These are phyloP conservation scores for Didymella pomorum DNA, from an alignment of 2,329 filamentous ascomycete species.

Conservation along the genomic window DNA sequence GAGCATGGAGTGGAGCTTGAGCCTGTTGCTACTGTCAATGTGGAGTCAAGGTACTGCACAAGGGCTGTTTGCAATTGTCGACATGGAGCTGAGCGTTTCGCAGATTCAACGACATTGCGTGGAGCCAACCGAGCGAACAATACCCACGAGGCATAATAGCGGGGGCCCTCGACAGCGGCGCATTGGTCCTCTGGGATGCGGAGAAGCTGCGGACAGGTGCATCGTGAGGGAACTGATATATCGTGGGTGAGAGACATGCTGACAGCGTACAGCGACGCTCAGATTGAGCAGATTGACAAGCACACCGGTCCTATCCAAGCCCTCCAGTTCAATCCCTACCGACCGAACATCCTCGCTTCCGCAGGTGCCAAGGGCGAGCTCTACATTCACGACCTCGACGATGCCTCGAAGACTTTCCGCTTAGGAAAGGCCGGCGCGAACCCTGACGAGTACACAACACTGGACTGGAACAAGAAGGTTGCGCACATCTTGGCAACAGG, in stretches of 20 bases:
- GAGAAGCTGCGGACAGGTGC: slow-evolving; percentile 67
- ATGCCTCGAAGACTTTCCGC: slow-evolving; percentile 85
- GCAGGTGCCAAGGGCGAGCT: slow-evolving; percentile 95
- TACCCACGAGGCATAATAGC: slow-evolving; percentile 89
- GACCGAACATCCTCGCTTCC: slow-evolving; percentile 89
- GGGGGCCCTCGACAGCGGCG: slow-evolving; percentile 92
- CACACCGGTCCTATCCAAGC: slow-evolving; percentile 93
- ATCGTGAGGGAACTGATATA: slow-evolving; percentile 60
- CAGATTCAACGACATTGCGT: slow-evolving; percentile 97
- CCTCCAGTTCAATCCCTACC: slow-evolving; percentile 93
- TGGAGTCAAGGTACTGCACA: slow-evolving; percentile 79
- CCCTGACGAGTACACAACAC: slow-evolving; percentile 92
- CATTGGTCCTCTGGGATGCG: slow-evolving; percentile 92
- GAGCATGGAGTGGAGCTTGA: slow-evolving; percentile 83
- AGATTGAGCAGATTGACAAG: slow-evolving; percentile 86
- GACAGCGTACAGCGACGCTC: slow-evolving; percentile 66
- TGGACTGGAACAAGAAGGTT: slow-evolving; percentile 99
- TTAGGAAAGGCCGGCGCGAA: slow-evolving; percentile 87
- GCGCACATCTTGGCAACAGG: slow-evolving; percentile 95
- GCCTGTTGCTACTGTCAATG: slow-evolving; percentile 81
- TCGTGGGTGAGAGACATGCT: slow-evolving; percentile 46
- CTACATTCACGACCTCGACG: slow-evolving; percentile 93
- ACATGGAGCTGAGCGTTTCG: slow-evolving; percentile 31
- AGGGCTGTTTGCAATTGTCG: background rate
- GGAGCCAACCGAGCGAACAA: slow-evolving; percentile 82